Conservation (phyloP, 2,329 filamentous ascomycete genomes). For the Pseudocercospora crystallina region DNA sequence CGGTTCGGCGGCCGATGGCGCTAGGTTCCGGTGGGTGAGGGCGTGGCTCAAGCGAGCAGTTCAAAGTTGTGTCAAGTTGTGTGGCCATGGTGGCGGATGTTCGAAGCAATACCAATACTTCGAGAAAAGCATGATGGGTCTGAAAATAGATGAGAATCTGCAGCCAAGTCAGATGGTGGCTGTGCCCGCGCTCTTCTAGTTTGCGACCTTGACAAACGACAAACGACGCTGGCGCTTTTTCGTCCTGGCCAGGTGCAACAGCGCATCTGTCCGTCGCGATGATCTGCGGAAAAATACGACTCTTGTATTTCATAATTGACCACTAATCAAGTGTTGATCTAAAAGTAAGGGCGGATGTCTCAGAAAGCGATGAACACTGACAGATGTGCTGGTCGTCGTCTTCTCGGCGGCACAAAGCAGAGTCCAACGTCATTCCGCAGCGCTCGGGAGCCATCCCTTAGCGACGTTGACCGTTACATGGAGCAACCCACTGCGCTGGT, state of each 20-base stretch:
- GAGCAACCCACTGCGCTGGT: slow-evolving; percentile 1
- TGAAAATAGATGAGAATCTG: too few relatives aligned
- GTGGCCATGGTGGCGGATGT: too few relatives aligned
- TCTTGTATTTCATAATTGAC: slow-evolving; percentile 1
- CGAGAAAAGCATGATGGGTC: too few relatives aligned
- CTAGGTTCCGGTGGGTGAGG: too few relatives aligned
- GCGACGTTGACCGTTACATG: slow-evolving; percentile 5
- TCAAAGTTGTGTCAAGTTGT: too few relatives aligned
- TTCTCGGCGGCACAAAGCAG: neutral
- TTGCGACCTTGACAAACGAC: too few relatives aligned
- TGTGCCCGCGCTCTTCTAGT: too few relatives aligned
- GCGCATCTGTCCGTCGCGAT: neutral
- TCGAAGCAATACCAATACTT: too few relatives aligned
- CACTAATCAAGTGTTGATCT: slow-evolving; percentile 3
- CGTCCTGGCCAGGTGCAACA: neutral
- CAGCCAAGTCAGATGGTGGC: too few relatives aligned
- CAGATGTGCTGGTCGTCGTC: slow-evolving; percentile 1
- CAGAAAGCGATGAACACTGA: neutral
- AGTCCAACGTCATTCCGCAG: slow-evolving; percentile 1
- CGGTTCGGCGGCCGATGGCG: too few relatives aligned
- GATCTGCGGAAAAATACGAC: slow-evolving; percentile 1
- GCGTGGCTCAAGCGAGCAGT: too few relatives aligned
- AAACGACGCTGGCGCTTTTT: too few relatives aligned
- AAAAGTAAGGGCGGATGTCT: slow-evolving; percentile 1
- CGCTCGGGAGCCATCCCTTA: neutral